Percentiles rank a stretch among this genome's conserved stretches.
phyloP scores from a whole-genome alignment of 164 flowering plant genomes.

The Echeveria elegans region DNA sequence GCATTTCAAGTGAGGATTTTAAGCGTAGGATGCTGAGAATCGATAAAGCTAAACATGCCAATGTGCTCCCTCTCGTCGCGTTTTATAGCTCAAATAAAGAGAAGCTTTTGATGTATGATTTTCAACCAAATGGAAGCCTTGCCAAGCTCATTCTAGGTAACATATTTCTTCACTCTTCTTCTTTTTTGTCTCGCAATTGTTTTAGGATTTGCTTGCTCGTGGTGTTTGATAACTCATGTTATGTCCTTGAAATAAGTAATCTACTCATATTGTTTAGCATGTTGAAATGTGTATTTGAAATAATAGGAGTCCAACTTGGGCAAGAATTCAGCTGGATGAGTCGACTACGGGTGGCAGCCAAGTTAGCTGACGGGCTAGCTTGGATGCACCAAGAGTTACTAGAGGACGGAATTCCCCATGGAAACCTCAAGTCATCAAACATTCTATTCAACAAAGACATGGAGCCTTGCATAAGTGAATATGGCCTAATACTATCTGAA shows the following conservation, averaged over 20 bases:
- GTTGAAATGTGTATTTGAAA: conserved; percentile 3
- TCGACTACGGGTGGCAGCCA: conserved; percentile 26
- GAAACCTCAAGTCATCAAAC: conserved; percentile 47
- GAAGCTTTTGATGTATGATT: conserved; percentile 46
- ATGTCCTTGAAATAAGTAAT: no score
- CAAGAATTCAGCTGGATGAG: conserved; percentile 28
- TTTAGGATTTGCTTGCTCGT: neutral
- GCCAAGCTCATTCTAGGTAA: conserved; percentile 33
- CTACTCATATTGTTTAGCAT: no score
- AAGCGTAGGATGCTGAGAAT: conserved; percentile 43
- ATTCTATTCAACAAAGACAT: conserved; percentile 28
- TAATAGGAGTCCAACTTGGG: conserved; percentile 18
- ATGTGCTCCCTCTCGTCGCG: conserved; percentile 47
- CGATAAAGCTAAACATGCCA: conserved; percentile 43
- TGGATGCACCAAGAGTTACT: conserved; percentile 35
- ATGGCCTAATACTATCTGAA: conserved; percentile 23
- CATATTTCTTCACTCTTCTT: neutral
- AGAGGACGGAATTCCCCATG: conserved; percentile 25
- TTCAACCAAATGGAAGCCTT: conserved; percentile 38
- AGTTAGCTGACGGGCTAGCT: conserved; percentile 26
- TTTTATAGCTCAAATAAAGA: conserved; percentile 30
- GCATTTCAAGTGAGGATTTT: conserved; percentile 34
- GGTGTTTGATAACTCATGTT: no score
- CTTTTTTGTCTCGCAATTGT: neutral
- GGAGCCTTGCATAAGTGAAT: conserved; percentile 44